These are phyloP conservation scores for Yarrowia divulgata DNA, from an alignment of 805 yeast genomes.

Conservation along the genomic window DNA sequence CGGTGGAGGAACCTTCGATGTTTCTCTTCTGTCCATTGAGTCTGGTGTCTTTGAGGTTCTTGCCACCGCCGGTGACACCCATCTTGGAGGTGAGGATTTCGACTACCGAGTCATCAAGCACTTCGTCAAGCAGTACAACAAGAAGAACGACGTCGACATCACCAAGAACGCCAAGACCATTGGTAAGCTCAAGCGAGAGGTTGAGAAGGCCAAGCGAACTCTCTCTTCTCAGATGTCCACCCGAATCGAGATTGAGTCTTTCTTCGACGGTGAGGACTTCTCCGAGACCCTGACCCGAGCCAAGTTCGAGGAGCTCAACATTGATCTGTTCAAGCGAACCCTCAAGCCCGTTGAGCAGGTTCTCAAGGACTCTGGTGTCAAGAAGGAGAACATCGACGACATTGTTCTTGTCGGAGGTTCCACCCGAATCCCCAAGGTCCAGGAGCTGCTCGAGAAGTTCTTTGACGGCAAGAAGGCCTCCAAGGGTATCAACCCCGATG, in stretches of 20 bases:
- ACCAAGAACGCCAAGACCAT: constrained; percentile 82
- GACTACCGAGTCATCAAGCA: constrained; percentile 89
- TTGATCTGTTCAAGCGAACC: constrained; percentile 91
- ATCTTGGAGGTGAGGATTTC: constrained; percentile 97
- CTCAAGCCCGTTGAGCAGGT: constrained; percentile 96
- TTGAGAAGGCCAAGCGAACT: constrained; percentile 97
- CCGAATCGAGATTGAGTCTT: constrained; percentile 94
- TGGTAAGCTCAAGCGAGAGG: constrained; percentile 95
- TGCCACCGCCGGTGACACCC: constrained; percentile 96
- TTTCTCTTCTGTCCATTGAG: constrained; percentile 83
- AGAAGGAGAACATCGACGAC: constrained; percentile 87
- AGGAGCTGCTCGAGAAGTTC: constrained; percentile 86
- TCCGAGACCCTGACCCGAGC: constrained; percentile 96
- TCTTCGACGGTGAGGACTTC: constrained; percentile 93
- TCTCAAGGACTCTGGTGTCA: constrained; percentile 88
- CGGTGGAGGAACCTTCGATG: constrained; percentile 99
- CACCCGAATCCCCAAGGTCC: constrained; percentile 98
- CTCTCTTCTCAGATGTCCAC: constrained; percentile 95
- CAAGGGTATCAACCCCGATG: constrained; percentile 98
- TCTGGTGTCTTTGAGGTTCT: constrained; percentile 92
- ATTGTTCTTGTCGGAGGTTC: constrained; percentile 99
- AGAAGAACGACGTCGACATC: constrained; percentile 88
- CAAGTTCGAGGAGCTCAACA: constrained; percentile 94
- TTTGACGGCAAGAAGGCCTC: constrained; percentile 96
- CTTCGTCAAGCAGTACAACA: constrained; percentile 83